These are phyloP conservation scores for Trametes sp. DNA, from an alignment of 1,284 basidiomycete genomes.

Conservation along the genomic window DNA sequence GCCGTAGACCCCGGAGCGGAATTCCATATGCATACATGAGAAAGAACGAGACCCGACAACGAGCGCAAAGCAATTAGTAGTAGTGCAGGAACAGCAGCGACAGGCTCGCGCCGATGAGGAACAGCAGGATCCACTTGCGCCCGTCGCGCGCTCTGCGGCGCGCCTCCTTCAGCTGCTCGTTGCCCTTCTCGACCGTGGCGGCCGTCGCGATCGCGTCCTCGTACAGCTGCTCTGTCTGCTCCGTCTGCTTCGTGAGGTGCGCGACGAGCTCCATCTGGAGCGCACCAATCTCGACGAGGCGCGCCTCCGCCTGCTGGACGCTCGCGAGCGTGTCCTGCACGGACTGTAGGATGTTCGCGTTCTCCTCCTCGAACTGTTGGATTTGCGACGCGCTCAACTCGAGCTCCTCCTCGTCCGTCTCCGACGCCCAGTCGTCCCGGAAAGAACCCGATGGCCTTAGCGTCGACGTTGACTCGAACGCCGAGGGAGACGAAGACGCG, in stretches of 20 bases:
- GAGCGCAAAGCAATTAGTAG: conserved; percentile 54
- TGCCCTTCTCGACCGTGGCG: conserved; percentile 86
- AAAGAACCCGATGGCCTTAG: conserved; percentile 35
- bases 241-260: conserved; percentile 89
- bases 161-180: conserved; percentile 85
- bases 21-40: conserved; percentile 20
- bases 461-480: conserved; percentile 42
- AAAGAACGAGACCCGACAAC: background rate
- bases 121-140: conserved; percentile 83
- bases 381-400: conserved; percentile 86
- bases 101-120: conserved; percentile 86
- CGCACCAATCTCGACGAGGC: conserved; percentile 88
- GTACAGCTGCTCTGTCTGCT: conserved; percentile 87
- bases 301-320: conserved; percentile 88
- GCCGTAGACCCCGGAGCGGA: conserved; percentile 12
- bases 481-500: no score
- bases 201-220: conserved; percentile 89
- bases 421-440: conserved; percentile 55
- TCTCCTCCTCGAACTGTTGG: conserved; percentile 90
- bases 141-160: conserved; percentile 83
- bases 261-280: conserved; percentile 89
- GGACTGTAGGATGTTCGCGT: conserved; percentile 81
- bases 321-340: conserved; percentile 86
- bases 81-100: conserved; percentile 89
- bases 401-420: conserved; percentile 72